These are phyloP conservation scores for Fusarium sp. DNA, from an alignment of 2,329 filamentous ascomycete species.

Conservation along the genomic window DNA sequence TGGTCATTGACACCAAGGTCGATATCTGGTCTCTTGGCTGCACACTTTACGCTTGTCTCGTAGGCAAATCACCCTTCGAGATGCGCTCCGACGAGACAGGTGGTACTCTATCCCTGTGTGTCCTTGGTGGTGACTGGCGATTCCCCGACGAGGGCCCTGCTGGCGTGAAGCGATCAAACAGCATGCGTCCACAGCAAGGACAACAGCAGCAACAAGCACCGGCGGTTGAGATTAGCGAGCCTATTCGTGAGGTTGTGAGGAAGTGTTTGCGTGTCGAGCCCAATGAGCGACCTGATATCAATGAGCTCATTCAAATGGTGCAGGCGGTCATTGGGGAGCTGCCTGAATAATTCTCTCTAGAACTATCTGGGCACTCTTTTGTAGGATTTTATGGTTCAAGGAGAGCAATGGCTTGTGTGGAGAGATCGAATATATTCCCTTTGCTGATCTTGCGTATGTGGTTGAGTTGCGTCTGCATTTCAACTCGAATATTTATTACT, in stretches of 20 bases:
- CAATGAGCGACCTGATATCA: slow-evolving; percentile 87
- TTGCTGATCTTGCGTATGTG: slow-evolving; percentile 22
- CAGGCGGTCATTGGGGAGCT: slow-evolving; percentile 78
- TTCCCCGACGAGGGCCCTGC: slow-evolving; percentile 89
- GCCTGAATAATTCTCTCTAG: slow-evolving; percentile 66
- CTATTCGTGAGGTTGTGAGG: slow-evolving; percentile 88
- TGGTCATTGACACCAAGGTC: slow-evolving; percentile 93
- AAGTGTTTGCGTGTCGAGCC: slow-evolving; percentile 91
- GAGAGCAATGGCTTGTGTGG: slow-evolving; percentile 10
- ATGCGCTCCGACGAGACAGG: slow-evolving; percentile 96
- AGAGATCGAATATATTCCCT: slow-evolving; percentile 29
- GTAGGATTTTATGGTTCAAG: not conserved
- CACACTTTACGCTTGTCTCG: slow-evolving; percentile 96
- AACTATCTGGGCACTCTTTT: not conserved
- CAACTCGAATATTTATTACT: slow-evolving; percentile 12
- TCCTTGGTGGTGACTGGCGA: slow-evolving; percentile 94
- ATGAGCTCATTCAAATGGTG: slow-evolving; percentile 86
- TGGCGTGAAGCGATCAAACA: slow-evolving; percentile 65
- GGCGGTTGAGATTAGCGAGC: slow-evolving; percentile 78
- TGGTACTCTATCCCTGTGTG: slow-evolving; percentile 91
- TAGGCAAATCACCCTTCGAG: slow-evolving; percentile 97
- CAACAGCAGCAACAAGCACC: slow-evolving; percentile 50
- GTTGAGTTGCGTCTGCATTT: slow-evolving; percentile 2
- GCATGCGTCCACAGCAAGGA: slow-evolving; percentile 53
- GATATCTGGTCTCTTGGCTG: slow-evolving; percentile 98